Evolutionary conservation across 192 early-diverging fungal species (phyloP), one percentile per base, ranked within the genome.

Genomic region (Fimicolochytrium jonesii): DNA sequence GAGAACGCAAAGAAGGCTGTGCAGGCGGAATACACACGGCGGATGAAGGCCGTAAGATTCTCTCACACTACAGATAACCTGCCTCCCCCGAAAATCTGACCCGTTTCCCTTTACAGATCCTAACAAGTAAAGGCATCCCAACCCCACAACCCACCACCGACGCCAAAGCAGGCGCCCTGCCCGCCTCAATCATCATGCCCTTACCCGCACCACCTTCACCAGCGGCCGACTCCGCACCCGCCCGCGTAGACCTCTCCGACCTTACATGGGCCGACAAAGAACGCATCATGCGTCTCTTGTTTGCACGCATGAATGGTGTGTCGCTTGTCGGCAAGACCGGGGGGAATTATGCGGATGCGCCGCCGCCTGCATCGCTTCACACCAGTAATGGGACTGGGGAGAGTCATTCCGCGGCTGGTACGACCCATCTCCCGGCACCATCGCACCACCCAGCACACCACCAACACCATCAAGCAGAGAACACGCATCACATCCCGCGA

Each of bases 271-370:
- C 32, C 1, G 83, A 85, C 57, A 80, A 80, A 52, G 83, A 85
- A 61, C 70, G 76, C 37, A 66, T 85, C n/a, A 47, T 85, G 48
- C 69, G 83, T 0, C 54, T 85, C 10, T 68, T 85, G 30, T 85
- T 85, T 77, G 81, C 81, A 5, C 78, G 82, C 37, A 85, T 85
- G 83, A 85, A 85, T 54, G 81, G 81, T 0, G 45, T 78, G 6
- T 60, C 69, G 11, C 64, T 82, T 18, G 74, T 55, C 13, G 64
- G 64, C 9, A 54, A 51, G 18, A 34, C n/a, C 36, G 60, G 60
- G 20, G 64, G 64, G 3, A 41, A 52, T 9, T 53, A 32, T 44
- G 62, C 51, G n/a, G 54, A 45, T 6, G 50, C 47, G n/a, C n/a
- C n/a, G n/a, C n/a, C n/a, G n/a, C n/a, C n/a, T n/a, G n/a, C n/a